Percentiles rank a stretch among this genome's conserved stretches.
phyloP scores from a whole-genome alignment of 305 asterid species.

The Fraxinus paxiana region DNA sequence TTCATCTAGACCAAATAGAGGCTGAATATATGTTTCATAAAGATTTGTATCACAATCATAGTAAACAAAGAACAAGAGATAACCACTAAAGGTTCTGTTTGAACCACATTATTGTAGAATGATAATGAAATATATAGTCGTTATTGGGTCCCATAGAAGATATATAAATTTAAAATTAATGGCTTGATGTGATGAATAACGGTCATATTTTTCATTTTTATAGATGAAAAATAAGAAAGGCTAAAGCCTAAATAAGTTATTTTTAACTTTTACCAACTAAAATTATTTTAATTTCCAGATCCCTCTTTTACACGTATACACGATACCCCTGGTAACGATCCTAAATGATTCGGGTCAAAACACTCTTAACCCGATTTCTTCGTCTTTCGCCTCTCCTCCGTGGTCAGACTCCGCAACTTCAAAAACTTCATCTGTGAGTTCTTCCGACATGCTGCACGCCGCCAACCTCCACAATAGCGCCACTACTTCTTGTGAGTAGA shows the following conservation, averaged over 20 bases:
- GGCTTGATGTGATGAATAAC: no score
- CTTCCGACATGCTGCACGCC: conserved; percentile 23
- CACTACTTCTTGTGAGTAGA: conserved; percentile 1
- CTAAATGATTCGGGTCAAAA: conserved; percentile 12
- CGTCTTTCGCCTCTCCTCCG: neutral
- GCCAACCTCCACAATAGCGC: neutral
- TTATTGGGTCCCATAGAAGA: no score
- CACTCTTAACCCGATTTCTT: conserved; percentile 11
- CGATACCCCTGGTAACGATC: neutral
- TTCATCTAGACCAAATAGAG: no score
- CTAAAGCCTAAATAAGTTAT: no score
- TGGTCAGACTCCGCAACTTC: conserved; percentile 1
- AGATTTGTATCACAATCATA: no score
- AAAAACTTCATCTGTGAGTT: neutral
- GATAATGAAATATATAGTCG: no score
- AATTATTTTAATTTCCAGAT: neutral
- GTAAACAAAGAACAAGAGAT: no score
- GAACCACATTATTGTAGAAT: no score
- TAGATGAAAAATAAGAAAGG: no score
- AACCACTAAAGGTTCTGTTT: no score
- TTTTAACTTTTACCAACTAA: neutral
- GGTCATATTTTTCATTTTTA: no score
- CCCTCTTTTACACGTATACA: neutral
- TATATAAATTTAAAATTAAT: no score
- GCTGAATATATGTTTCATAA: neutral